Evolutionary conservation across 352 stramenopile species (phyloP).

Genomic region (Phytophthora europaea): DNA sequence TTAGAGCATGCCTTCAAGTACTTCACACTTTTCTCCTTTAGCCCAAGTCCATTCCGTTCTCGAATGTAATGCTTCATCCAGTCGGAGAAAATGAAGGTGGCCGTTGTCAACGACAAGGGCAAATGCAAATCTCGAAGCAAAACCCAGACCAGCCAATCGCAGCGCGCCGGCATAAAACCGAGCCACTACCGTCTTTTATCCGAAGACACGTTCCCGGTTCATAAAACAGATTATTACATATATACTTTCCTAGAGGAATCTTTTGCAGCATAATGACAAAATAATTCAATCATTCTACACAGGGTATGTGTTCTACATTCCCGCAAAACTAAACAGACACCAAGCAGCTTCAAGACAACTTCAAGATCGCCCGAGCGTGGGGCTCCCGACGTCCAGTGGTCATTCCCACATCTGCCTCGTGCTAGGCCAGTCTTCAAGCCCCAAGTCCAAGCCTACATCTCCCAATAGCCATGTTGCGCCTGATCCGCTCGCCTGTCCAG

Average conservation of each 20-base stretch:
- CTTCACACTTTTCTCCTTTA: not conserved
- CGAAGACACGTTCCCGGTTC: accelerated
- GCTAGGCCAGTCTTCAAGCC: constrained; percentile 1
- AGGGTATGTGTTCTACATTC: not conserved
- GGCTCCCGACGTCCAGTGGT: not conserved
- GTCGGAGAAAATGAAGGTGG: not conserved
- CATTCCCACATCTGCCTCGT: constrained; percentile 22
- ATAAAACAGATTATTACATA: not conserved
- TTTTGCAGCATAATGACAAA: no score
- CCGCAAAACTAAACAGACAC: not conserved
- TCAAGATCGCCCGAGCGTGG: constrained; percentile 21
- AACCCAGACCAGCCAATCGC: not conserved
- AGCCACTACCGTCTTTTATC: not conserved
- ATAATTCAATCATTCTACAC: not conserved
- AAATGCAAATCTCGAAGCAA: not conserved
- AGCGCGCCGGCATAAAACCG: not conserved
- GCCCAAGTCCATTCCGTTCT: not conserved
- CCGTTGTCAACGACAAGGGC: not conserved
- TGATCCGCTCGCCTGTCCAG: constrained; percentile 21
- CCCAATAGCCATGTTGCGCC: constrained; percentile 25
- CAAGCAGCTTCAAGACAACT: constrained; percentile 20
- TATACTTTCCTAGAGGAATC: no score
- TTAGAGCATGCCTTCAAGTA: not conserved
- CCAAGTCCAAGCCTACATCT: not conserved
- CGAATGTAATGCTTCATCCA: not conserved